Percentiles rank a stretch among this genome's conserved stretches.
Evolutionary conservation across 23 red algal genomes (phyloP).

Genomic region (Gracilaria gracilis): DNA sequence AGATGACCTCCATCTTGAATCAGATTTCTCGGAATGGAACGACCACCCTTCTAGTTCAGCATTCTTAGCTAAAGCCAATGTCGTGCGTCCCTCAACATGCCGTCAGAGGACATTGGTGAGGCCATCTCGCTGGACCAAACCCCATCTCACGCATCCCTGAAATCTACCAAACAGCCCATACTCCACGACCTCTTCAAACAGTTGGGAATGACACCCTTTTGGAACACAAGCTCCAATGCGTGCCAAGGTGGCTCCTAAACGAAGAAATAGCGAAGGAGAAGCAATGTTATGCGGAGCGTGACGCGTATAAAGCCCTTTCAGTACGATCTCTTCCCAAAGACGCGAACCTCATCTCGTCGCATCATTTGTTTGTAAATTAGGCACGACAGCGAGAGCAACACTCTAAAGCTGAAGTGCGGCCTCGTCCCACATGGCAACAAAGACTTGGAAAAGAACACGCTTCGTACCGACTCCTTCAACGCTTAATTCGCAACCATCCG

Average conservation of each 20-base stretch:
- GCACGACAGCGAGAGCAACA: not conserved
- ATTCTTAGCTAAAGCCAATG: not conserved
- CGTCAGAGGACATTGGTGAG: not conserved
- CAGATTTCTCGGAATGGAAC: not conserved
- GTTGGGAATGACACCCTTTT: not conserved
- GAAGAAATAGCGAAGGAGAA: not conserved
- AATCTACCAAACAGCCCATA: not conserved
- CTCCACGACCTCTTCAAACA: not conserved
- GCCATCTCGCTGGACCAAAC: too few relatives aligned
- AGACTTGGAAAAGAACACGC: not conserved
- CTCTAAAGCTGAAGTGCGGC: not conserved
- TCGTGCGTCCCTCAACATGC: not conserved
- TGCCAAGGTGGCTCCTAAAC: not conserved
- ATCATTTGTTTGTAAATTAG: constrained; percentile 3
- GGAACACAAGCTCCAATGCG: constrained; percentile 3
- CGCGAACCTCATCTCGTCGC: not conserved
- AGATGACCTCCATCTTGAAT: too few relatives aligned
- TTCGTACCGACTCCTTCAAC: not conserved
- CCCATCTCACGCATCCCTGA: not conserved
- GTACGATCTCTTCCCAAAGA: not conserved
- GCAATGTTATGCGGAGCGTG: not conserved
- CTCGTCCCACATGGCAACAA: constrained; percentile 11
- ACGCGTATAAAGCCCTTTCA: not conserved
- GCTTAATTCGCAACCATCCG: not conserved
- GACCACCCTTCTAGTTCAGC: not conserved